Evolutionary conservation across 805 yeast species (phyloP).

Genomic region (Tetrapisispora namnaoensis): DNA sequence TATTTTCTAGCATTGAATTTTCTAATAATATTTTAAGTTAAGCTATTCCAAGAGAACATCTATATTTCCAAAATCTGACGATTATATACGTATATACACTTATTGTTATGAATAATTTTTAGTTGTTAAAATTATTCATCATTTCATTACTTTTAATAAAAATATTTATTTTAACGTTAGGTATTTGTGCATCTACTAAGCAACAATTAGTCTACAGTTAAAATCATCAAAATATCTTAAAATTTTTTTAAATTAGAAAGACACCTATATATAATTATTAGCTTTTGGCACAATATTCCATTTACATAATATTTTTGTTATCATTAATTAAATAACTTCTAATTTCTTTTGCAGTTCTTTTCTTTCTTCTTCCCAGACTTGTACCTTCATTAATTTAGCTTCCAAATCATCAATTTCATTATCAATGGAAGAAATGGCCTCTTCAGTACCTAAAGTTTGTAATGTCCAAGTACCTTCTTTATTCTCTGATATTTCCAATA

Average conservation of each 20-base stretch:
- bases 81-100: not conserved
- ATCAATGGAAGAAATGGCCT: constrained; percentile 58
- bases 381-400: constrained; percentile 48
- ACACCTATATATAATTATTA: no score
- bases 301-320: no score
- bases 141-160: not conserved
- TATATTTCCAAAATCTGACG: not conserved
- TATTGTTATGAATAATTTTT: not conserved
- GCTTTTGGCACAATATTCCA: not conserved
- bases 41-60: not conserved
- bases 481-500: constrained; percentile 56
- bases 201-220: no score
- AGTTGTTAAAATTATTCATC: not conserved
- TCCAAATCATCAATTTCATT: constrained; percentile 65
- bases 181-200: not conserved
- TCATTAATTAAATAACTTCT: constrained; percentile 20
- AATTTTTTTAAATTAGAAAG: not conserved
- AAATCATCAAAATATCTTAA: no score
- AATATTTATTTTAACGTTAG: not conserved
- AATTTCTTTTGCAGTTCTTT: constrained; percentile 39
- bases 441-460: constrained; percentile 56
- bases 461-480: constrained; percentile 46
- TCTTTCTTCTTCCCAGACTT: constrained; percentile 50
- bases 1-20: not conserved
- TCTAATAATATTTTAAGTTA: not conserved